Evolutionary conservation across 2,329 filamentous ascomycete species (phyloP).

Genomic region (Fusarium ramigenum): DNA sequence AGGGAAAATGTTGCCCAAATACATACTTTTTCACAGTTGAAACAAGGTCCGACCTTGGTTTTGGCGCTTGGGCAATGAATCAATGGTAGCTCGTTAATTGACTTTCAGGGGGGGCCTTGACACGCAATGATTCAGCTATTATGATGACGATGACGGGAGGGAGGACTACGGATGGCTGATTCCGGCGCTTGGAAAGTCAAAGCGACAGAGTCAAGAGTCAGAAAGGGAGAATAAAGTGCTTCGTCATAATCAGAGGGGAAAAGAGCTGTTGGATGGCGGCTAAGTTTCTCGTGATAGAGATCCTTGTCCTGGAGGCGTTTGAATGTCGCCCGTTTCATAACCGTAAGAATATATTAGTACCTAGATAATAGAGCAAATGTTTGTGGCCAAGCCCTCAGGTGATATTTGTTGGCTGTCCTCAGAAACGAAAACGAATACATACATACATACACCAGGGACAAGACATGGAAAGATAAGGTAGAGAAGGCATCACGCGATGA

Average conservation of each 20-base stretch:
- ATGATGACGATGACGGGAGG: constrained; percentile 21
- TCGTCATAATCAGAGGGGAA: neutral
- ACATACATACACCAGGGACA: neutral
- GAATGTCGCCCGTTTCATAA: constrained; percentile 11
- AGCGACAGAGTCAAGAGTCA: neutral
- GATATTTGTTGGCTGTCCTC: neutral
- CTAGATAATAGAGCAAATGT: neutral
- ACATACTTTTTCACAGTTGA: neutral
- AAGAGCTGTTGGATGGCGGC: constrained; percentile 4
- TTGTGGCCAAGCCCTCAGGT: neutral
- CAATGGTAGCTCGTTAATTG: constrained; percentile 9
- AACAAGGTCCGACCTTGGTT: constrained; percentile 11
- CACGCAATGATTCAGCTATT: constrained; percentile 7
- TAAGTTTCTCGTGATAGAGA: constrained; percentile 7
- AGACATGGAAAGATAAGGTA: neutral
- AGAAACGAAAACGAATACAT: constrained; percentile 12
- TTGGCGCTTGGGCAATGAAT: neutral
- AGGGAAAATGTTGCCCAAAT: neutral
- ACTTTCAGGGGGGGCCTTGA: constrained; percentile 23
- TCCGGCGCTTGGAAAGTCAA: constrained; percentile 8
- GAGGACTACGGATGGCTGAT: constrained; percentile 5
- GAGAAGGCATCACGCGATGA: constrained; percentile 1
- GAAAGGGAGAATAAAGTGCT: neutral
- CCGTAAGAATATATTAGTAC: neutral
- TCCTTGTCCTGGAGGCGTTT: neutral